These are phyloP conservation scores for Metschnikowia koreensis DNA, from an alignment of 805 yeast species.

Conservation along the genomic window DNA sequence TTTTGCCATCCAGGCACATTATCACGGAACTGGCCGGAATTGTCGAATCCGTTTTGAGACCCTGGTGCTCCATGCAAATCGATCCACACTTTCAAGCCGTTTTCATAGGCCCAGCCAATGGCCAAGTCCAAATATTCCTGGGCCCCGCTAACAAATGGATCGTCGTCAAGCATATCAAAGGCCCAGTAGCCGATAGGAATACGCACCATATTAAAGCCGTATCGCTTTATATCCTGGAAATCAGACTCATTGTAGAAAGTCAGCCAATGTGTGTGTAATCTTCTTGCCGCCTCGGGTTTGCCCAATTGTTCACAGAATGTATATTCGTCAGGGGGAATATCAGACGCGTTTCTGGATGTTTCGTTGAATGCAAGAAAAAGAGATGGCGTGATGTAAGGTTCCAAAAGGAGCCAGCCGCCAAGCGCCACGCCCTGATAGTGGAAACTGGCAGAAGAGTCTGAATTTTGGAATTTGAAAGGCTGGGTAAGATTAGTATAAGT, in stretches of 20 bases:
- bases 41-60: constrained; percentile 84
- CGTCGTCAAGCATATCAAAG: constrained; percentile 46
- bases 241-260: constrained; percentile 60
- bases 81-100: constrained; percentile 65
- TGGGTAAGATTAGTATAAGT: constrained; percentile 5
- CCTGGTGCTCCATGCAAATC: constrained; percentile 85
- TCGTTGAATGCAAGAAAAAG: constrained; percentile 45
- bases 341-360: constrained; percentile 19
- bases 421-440: constrained; percentile 38
- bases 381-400: constrained; percentile 70
- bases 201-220: constrained; percentile 68
- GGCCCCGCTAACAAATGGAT: constrained; percentile 69
- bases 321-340: constrained; percentile 61
- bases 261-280: constrained; percentile 54
- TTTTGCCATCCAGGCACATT: constrained; percentile 17
- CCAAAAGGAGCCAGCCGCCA: constrained; percentile 74
- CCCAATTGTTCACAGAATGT: constrained; percentile 52
- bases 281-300: constrained; percentile 36
- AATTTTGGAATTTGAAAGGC: constrained; percentile 8
- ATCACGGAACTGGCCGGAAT: constrained; percentile 49
- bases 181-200: constrained; percentile 86
- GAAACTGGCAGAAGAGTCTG: constrained; percentile 8
- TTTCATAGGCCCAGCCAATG: constrained; percentile 60
- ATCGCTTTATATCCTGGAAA: constrained; percentile 46
- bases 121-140: constrained; percentile 62